Evolutionary conservation across 2,329 filamentous ascomycete genomes (phyloP).

Genomic region (Arachnopeziza araneosa): DNA sequence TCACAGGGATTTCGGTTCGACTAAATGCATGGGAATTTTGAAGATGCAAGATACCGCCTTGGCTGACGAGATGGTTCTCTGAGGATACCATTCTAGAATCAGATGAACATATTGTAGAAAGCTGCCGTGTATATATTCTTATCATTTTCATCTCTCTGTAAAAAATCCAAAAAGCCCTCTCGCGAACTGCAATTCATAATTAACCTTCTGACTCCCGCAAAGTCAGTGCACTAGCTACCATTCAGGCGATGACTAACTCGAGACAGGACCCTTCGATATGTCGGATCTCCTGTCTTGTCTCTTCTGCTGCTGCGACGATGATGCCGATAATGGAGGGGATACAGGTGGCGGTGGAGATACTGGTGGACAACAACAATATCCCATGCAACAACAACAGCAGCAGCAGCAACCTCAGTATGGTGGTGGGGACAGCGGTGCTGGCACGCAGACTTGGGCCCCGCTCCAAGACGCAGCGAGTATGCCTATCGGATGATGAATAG

Average conservation of each 20-base stretch:
- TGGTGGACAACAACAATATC: not conserved
- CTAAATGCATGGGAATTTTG: not conserved
- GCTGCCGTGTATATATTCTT: too few species aligned
- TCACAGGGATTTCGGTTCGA: not conserved
- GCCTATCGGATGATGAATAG: not conserved
- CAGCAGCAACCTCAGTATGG: not conserved
- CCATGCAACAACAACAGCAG: not conserved
- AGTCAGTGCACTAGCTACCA: not conserved
- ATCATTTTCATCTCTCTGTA: too few species aligned
- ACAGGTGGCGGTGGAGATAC: not conserved
- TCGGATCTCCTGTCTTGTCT: not conserved
- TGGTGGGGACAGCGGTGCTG: not conserved
- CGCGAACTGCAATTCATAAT: not conserved
- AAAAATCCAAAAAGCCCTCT: not conserved
- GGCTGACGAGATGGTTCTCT: not conserved
- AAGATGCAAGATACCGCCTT: not conserved
- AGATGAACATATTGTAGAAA: too few species aligned
- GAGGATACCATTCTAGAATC: not conserved
- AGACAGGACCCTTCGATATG: not conserved
- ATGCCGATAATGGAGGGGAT: not conserved
- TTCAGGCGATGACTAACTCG: not conserved
- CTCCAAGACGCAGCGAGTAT: not conserved
- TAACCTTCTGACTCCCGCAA: not conserved
- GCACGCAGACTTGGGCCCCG: not conserved
- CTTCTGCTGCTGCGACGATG: not conserved